Evolutionary conservation across 345 rosid genomes (phyloP).

Genomic region (Atalantia buxifolia): DNA sequence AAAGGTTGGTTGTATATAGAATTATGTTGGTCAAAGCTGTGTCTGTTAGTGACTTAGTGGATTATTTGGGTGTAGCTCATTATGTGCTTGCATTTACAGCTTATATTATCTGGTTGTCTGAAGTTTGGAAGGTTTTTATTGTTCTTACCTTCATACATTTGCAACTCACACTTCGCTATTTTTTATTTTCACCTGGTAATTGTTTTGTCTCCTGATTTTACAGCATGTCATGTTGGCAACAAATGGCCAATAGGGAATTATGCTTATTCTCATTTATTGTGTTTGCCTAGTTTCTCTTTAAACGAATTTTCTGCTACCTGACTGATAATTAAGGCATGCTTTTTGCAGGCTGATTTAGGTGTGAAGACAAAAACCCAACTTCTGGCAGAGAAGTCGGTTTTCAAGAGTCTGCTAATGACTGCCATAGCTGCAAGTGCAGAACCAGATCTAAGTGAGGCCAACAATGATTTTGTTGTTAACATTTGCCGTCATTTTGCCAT

Average conservation of each 20-base stretch:
- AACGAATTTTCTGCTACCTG: not conserved
- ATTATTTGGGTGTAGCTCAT: not conserved
- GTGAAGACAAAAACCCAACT: conserved; percentile 99
- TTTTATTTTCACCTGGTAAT: not conserved
- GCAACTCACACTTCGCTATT: not conserved
- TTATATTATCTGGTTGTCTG: conserved; percentile 1
- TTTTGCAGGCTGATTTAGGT: conserved; percentile 87
- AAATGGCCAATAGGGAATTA: not conserved
- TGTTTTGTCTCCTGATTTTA: not conserved
- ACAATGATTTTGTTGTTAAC: conserved; percentile 79
- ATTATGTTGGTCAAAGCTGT: conserved; percentile 4
- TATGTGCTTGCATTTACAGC: not conserved
- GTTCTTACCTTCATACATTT: not conserved
- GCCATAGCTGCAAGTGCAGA: conserved; percentile 85
- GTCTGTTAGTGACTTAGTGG: not conserved
- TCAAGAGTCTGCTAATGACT: conserved; percentile 84
- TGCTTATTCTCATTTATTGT: not conserved
- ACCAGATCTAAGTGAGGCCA: conserved; percentile 64
- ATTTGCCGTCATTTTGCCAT: conserved; percentile 95
- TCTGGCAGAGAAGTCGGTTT: conserved; percentile 97
- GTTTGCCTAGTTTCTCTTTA: not conserved
- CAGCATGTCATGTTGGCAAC: not conserved
- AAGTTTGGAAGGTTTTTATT: not conserved
- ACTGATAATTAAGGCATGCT: conserved; percentile 1
- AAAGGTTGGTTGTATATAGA: conserved; percentile 55